These are phyloP conservation scores for Phytophthora kernoviae DNA, from an alignment of 352 stramenopile species.

Conservation along the genomic window DNA sequence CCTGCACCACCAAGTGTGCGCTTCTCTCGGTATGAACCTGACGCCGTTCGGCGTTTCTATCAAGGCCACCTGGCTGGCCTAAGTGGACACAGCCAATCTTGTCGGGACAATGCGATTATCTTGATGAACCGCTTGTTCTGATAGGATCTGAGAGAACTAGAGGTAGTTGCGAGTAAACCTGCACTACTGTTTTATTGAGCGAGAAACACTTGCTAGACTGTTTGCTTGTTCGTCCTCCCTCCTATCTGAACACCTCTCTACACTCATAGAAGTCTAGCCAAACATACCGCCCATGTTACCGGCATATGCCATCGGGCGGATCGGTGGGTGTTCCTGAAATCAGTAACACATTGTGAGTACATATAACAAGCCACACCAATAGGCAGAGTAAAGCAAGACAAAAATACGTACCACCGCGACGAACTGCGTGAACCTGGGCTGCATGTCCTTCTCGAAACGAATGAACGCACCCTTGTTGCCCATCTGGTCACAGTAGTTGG, in stretches of 20 bases:
- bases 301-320: constrained; percentile 89
- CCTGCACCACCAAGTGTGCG: constrained; percentile 44
- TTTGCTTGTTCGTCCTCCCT: constrained; percentile 22
- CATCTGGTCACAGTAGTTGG: constrained; percentile 99
- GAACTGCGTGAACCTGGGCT: constrained; percentile 97
- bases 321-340: constrained; percentile 83
- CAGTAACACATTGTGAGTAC: constrained; percentile 1
- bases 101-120: constrained; percentile 30
- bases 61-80: constrained; percentile 23
- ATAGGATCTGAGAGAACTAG: constrained; percentile 11
- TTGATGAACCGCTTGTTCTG: constrained; percentile 40
- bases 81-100: constrained; percentile 20
- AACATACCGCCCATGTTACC: constrained; percentile 92
- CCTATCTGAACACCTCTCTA: constrained; percentile 31
- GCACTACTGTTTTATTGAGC: constrained; percentile 32
- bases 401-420: constrained; percentile 80
- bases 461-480: constrained; percentile 99
- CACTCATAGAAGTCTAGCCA: constrained; percentile 49
- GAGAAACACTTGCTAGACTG: constrained; percentile 21
- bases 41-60: constrained; percentile 44
- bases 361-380: not conserved
- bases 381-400: not conserved
- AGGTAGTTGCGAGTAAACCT: constrained; percentile 15
- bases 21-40: constrained; percentile 41
- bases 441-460: constrained; percentile 95